A percentile compares a stretch with the other conserved stretches of the same genome.
Evolutionary conservation across 2,329 filamentous ascomycete genomes (phyloP).

Genomic region (Gnomoniopsis sp.): DNA sequence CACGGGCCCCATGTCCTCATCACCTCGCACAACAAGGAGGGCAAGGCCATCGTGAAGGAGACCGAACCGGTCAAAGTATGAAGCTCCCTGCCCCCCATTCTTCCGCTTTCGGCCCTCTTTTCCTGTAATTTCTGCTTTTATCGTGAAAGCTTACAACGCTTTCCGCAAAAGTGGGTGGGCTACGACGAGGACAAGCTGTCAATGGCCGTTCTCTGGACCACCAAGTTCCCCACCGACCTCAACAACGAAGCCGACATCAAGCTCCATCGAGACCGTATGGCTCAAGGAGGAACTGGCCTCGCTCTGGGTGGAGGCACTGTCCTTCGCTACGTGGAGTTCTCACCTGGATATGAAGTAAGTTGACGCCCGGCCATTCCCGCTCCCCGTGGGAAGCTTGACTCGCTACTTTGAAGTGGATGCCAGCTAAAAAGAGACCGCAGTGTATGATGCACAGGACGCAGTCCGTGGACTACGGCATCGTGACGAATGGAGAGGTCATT

Average conservation of each 20-base stretch:
- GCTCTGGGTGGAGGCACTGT: constrained; percentile 41
- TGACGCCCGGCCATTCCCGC: not conserved
- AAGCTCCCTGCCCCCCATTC: not conserved
- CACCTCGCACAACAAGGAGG: constrained; percentile 14
- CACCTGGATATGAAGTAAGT: constrained; percentile 30
- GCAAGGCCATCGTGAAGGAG: constrained; percentile 15
- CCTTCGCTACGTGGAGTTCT: constrained; percentile 45
- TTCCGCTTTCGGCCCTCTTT: not conserved
- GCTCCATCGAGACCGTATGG: constrained; percentile 40
- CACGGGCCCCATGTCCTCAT: constrained; percentile 11
- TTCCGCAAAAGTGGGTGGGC: constrained; percentile 6
- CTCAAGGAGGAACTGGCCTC: constrained; percentile 40
- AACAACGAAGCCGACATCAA: constrained; percentile 39
- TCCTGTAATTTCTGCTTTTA: too few species aligned
- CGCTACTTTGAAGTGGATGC: not conserved
- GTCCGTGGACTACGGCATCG: constrained; percentile 46
- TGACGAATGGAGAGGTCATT: constrained; percentile 32
- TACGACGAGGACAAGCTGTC: constrained; percentile 16
- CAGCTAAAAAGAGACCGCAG: not conserved
- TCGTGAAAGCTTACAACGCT: not conserved
- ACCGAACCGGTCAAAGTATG: constrained; percentile 15
- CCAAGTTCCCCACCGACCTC: constrained; percentile 17
- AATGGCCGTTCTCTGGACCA: constrained; percentile 19
- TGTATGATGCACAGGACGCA: constrained; percentile 45
- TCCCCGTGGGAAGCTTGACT: not conserved